These are phyloP conservation scores for Tympanopsis confertula DNA, from an alignment of 2,329 filamentous ascomycete genomes.

Conservation along the genomic window DNA sequence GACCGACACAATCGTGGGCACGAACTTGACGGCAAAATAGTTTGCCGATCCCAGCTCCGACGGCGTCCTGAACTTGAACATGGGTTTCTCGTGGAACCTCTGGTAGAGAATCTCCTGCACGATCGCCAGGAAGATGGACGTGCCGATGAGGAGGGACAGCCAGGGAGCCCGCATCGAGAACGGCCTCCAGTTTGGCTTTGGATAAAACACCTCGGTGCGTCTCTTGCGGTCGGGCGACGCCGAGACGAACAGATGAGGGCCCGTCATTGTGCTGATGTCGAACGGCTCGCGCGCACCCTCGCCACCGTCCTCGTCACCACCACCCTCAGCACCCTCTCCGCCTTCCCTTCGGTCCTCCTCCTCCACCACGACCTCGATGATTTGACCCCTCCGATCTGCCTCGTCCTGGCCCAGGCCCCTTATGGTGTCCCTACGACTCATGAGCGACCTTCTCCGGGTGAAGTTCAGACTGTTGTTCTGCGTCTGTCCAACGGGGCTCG, in stretches of 20 bases:
- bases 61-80: slow-evolving; percentile 37
- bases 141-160: slow-evolving; percentile 35
- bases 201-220: slow-evolving; percentile 41
- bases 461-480: slow-evolving; percentile 27
- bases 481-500: slow-evolving; percentile 18
- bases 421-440: slow-evolving; percentile 26
- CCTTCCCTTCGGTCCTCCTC: slow-evolving; percentile 9
- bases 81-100: slow-evolving; percentile 27
- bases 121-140: slow-evolving; percentile 39
- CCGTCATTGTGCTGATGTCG: slow-evolving; percentile 39
- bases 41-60: slow-evolving; percentile 33
- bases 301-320: slow-evolving; percentile 1
- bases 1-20: slow-evolving; percentile 49
- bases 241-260: slow-evolving; percentile 18
- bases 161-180: slow-evolving; percentile 55
- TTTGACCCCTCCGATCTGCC: slow-evolving; percentile 45
- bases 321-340: slow-evolving; percentile 5
- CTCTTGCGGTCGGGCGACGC: slow-evolving; percentile 14
- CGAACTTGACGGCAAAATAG: slow-evolving; percentile 54
- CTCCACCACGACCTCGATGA: slow-evolving; percentile 46
- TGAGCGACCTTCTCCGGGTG: slow-evolving; percentile 18
- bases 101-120: slow-evolving; percentile 44
- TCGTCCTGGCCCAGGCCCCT: slow-evolving; percentile 40
- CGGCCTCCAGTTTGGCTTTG: slow-evolving; percentile 56
- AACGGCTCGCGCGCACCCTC: slow-evolving; percentile 17